phyloP scores from a whole-genome alignment of 2,329 filamentous ascomycete species.

The Cladosporium austrohemisphaericum region DNA sequence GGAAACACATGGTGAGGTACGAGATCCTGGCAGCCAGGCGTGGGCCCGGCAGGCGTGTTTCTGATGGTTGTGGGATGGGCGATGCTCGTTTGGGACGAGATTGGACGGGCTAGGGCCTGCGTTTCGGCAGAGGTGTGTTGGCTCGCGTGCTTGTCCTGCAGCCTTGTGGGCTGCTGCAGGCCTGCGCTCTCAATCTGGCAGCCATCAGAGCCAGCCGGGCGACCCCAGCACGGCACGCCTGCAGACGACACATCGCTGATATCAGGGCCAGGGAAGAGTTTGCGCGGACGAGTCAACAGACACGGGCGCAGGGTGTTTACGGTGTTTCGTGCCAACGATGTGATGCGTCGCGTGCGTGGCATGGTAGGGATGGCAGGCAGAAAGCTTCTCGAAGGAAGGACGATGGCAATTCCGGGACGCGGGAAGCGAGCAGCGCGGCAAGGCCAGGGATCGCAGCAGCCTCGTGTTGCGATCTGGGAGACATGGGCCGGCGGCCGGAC shows the following conservation, averaged over 20 bases:
- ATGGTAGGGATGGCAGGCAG: constrained; percentile 2
- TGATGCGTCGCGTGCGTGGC: constrained; percentile 11
- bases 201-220: background rate
- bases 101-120: constrained; percentile 9
- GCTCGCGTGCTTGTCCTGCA: constrained; percentile 10
- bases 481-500: constrained; percentile 8
- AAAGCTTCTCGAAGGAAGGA: constrained; percentile 11
- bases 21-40: background rate
- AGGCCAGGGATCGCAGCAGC: constrained; percentile 5
- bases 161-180: constrained; percentile 12
- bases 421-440: background rate
- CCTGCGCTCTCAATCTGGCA: background rate
- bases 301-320: constrained; percentile 2
- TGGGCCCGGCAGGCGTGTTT: constrained; percentile 6
- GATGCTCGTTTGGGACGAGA: constrained; percentile 12
- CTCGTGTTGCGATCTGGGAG: constrained; percentile 15
- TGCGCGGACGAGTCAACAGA: background rate
- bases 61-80: constrained; percentile 1
- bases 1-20: constrained; percentile 2
- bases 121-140: constrained; percentile 9
- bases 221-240: background rate
- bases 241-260: background rate
- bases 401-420: constrained; percentile 13
- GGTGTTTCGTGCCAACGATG: constrained; percentile 8
- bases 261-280: background rate